These are phyloP conservation scores for Ganoderma meredithae DNA, from an alignment of 1,284 basidiomycete genomes.

Conservation along the genomic window DNA sequence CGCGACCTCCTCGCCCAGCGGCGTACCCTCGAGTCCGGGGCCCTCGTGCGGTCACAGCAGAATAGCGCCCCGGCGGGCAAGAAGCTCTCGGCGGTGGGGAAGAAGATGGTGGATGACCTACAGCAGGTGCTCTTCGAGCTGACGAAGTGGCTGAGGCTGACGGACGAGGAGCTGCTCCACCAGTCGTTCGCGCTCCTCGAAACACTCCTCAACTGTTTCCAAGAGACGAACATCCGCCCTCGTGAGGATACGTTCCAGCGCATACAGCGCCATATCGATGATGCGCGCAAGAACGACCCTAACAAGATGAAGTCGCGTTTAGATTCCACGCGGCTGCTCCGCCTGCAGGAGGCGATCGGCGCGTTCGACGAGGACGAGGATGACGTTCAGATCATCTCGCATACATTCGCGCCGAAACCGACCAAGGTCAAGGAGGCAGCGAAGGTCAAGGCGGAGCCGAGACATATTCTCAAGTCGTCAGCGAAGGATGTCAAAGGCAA, in stretches of 20 bases:
- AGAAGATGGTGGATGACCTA: conserved; percentile 80
- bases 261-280: conserved; percentile 65
- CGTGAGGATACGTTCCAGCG: conserved; percentile 58
- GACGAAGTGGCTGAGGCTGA: conserved; percentile 87
- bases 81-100: conserved; percentile 59
- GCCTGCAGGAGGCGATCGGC: conserved; percentile 65
- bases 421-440: conserved; percentile 15
- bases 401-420: conserved; percentile 26
- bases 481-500: conserved; percentile 16
- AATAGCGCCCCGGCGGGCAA: conserved; percentile 35
- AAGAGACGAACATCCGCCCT: conserved; percentile 60
- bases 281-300: conserved; percentile 55
- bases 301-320: conserved; percentile 58
- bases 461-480: conserved; percentile 25
- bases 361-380: conserved; percentile 69
- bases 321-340: conserved; percentile 60
- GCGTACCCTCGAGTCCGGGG: conserved; percentile 78
- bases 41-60: conserved; percentile 47
- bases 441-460: conserved; percentile 21
- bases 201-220: conserved; percentile 77
- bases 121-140: conserved; percentile 82
- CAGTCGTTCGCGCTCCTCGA: conserved; percentile 87
- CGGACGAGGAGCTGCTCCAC: conserved; percentile 87
- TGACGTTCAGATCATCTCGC: conserved; percentile 45
- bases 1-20: conserved; percentile 85